Evolutionary conservation across 257 asterid species (phyloP).

Genomic region (Solanum chiquidenum): DNA sequence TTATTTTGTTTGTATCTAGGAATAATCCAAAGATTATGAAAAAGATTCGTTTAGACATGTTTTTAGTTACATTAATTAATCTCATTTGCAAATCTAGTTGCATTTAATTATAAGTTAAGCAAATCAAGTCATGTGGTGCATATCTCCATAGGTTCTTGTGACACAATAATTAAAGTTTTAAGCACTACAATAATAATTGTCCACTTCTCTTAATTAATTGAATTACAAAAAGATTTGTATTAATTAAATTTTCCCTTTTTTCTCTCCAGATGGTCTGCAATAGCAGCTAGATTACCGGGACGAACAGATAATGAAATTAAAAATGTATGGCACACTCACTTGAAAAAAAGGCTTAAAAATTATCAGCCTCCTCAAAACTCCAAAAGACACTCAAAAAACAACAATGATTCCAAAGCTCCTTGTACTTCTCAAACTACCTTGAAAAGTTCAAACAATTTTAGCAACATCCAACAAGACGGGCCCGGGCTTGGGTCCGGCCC

Average conservation of each 20-base stretch:
- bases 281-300: conserved; percentile 81
- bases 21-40: background rate
- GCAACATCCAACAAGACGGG: background rate
- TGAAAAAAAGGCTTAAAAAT: conserved; percentile 53
- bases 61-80: background rate
- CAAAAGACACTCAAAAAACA: conserved; percentile 16
- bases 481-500: background rate
- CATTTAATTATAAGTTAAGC: background rate
- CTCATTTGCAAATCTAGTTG: background rate
- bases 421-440: background rate
- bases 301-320: conserved; percentile 85
- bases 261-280: conserved; percentile 73
- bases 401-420: conserved; percentile 14
- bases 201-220: background rate
- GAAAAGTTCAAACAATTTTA: background rate
- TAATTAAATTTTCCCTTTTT: background rate
- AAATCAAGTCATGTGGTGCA: background rate
- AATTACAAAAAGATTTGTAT: background rate
- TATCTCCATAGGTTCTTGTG: conserved; percentile 20
- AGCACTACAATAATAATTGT: conserved; percentile 7
- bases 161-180: background rate
- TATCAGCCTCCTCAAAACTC: conserved; percentile 20
- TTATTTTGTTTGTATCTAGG: background rate
- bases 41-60: conserved; percentile 8
- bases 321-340: conserved; percentile 84